These are phyloP conservation scores for Carex parvula DNA, from an alignment of 176 grass and related monocot species.

Conservation along the genomic window DNA sequence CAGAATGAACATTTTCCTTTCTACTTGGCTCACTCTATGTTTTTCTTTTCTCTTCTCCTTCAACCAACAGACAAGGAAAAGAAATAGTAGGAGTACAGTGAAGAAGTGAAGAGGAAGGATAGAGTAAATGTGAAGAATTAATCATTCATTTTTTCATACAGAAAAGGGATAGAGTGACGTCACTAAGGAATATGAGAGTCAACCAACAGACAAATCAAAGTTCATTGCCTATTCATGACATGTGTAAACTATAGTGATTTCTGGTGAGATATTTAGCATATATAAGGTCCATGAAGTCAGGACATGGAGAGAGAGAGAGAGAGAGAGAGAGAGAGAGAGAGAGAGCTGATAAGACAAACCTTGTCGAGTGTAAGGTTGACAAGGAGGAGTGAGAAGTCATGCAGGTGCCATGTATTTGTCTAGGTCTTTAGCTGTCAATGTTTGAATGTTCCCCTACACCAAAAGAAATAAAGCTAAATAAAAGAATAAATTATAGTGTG, in stretches of 20 bases:
- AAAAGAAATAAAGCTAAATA: neutral
- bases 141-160: neutral
- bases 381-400: slow-evolving; percentile 95
- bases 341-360: slow-evolving; percentile 35
- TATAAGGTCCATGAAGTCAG: too few relatives aligned
- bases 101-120: neutral
- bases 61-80: neutral
- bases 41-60: neutral
- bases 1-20: neutral
- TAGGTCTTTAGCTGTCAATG: slow-evolving; percentile 58
- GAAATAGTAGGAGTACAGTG: too few relatives aligned
- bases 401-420: slow-evolving; percentile 81
- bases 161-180: neutral
- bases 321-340: neutral
- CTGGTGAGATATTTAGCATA: neutral
- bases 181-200: neutral
- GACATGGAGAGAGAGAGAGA: too few relatives aligned
- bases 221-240: neutral
- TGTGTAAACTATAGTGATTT: neutral
- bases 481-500: neutral
- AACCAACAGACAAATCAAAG: neutral
- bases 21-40: neutral
- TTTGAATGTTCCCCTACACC: slow-evolving; percentile 80
- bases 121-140: neutral
- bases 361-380: slow-evolving; percentile 96